Base-by-base conservation (phyloP, 1,284 basidiomycete species). In the Fomes fomentarius region DNA sequence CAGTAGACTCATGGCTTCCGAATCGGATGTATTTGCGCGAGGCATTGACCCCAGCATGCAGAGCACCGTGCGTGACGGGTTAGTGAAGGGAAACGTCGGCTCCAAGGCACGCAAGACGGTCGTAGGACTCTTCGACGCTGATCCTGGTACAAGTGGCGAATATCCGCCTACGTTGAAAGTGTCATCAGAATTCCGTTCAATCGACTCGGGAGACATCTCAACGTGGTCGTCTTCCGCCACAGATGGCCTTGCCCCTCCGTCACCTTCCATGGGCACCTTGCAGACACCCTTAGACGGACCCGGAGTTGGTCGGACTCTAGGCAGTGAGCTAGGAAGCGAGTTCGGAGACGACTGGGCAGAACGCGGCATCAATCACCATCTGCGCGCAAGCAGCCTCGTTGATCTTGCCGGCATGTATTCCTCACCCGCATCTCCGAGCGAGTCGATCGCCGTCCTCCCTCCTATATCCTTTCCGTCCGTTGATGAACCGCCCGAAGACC, bases 61-160 rank as follows among this genome's bases (percentile, higher is more conserved):
- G 48, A 76, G 74, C 55, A 77, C 68, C 42, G 52, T 70, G 15
- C 61, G 69, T 39, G 41, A 62, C 22, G 59, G 44, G 17, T 24
- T 58, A 2, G 42, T 33, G 14, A 56, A 48, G 14, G 54, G 50
- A 10, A 54, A 47, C 19, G 41, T 34, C 10, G 42, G 19, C 15
- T 28, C 49, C 34, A 75, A 69, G 54, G 58, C 73, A n/a, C 80
- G 88, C 47, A 85, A 82, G 60, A 82, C 82, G 8, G 79, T 90
- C 15, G 75, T 86, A 19, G 85, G 84, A 9, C 70, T 89, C 8
- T 90, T 91, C 58, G 83, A 84, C 56, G 63, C 69, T 15, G 53
- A 49, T 11, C 55, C 54, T 9, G 45, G 48, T 10, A 31, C 45
- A 1, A 52, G 49, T 11, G 34, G 47, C 33, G 47, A 47, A 5